Evolutionary conservation across 1,139 yeast species (phyloP).

Genomic region (Saccharomyces pastorianus): DNA sequence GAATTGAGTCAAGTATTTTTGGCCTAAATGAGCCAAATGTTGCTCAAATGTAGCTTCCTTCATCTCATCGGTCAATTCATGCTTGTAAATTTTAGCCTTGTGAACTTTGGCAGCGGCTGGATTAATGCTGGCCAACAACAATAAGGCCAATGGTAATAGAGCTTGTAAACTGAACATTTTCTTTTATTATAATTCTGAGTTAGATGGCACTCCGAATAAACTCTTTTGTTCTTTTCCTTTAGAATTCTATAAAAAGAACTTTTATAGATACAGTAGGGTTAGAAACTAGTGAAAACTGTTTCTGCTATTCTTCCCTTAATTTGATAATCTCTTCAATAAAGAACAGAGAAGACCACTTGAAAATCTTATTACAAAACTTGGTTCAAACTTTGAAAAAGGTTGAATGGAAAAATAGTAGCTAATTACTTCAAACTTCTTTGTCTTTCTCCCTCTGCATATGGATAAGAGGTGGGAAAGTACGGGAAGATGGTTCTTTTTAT

Average conservation of each 20-base stretch:
- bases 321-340: not conserved
- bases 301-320: not conserved
- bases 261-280: not conserved
- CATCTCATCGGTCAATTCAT: conserved; percentile 53
- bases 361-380: not conserved
- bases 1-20: conserved; percentile 58
- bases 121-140: conserved; percentile 35
- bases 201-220: not conserved
- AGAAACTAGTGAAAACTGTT: not conserved
- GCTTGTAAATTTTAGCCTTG: conserved; percentile 55
- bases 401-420: not conserved
- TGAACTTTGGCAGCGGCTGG: conserved; percentile 50
- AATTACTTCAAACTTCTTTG: not conserved
- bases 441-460: not conserved
- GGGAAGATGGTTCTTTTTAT: not conserved
- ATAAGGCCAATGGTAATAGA: conserved; percentile 60
- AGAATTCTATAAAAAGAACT: not conserved
- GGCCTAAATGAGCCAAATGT: conserved; percentile 62
- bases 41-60: conserved; percentile 52
- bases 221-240: not conserved
- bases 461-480: not conserved
- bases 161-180: conserved; percentile 44
- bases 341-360: not conserved
- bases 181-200: not conserved
- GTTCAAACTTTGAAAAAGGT: not conserved